Conservation (phyloP, 2,329 filamentous ascomycete species). For the Aspergillus aculeatinus region DNA sequence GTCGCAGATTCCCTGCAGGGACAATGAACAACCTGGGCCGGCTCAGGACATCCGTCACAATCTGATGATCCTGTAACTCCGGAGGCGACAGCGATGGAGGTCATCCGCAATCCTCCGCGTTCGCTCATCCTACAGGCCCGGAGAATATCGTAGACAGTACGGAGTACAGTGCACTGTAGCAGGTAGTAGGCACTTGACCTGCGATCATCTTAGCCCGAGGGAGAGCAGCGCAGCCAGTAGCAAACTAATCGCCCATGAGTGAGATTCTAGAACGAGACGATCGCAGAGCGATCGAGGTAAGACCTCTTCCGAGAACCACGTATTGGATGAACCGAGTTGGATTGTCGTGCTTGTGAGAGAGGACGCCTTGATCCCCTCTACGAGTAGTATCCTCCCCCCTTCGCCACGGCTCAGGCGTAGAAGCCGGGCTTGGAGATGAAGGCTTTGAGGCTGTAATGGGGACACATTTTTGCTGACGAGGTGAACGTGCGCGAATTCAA, state of each 20-base stretch:
- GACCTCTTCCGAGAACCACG: background rate
- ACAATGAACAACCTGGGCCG: conserved; percentile 1
- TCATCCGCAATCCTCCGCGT: conserved; percentile 4
- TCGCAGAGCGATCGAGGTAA: conserved; percentile 5
- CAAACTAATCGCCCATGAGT: background rate
- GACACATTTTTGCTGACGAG: background rate
- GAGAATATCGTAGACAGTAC: conserved; percentile 10
- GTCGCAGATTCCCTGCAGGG: conserved; percentile 6
- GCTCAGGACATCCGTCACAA: background rate
- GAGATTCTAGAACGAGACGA: conserved; percentile 7
- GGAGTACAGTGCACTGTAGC: background rate
- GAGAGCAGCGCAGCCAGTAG: background rate
- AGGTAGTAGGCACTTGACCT: background rate
- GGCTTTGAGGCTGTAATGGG: background rate
- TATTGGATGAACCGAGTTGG: background rate
- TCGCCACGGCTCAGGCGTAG: conserved; percentile 9
- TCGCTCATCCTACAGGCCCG: background rate
- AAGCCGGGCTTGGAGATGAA: no score
- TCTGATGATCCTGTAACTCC: background rate
- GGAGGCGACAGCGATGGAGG: background rate
- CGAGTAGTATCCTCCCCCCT: conserved; percentile 1
- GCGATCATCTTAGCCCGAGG: background rate
- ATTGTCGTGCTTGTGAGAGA: background rate
- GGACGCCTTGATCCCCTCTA: background rate
- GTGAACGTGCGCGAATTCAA: background rate